Evolutionary conservation across 2,329 filamentous ascomycete genomes (phyloP).

Genomic region (Penicillium sp.): DNA sequence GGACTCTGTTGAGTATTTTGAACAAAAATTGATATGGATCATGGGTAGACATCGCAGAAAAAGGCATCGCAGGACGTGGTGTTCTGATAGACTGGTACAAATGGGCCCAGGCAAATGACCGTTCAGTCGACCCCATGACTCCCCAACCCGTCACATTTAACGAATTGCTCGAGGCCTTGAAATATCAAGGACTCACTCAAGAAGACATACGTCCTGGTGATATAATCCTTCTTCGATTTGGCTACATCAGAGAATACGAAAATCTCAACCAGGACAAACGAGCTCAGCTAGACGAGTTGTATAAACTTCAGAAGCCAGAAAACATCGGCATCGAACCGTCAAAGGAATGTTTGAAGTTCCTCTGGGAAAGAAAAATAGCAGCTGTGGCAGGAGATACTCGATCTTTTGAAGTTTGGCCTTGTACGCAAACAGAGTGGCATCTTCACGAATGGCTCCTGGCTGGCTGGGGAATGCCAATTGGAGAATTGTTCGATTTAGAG

Average conservation of each 20-base stretch:
- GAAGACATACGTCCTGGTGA: neutral
- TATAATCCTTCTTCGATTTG: slow-evolving; percentile 2
- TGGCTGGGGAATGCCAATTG: slow-evolving; percentile 9
- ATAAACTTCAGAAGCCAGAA: slow-evolving; percentile 3
- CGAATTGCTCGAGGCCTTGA: neutral
- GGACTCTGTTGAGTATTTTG: neutral
- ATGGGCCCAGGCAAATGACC: slow-evolving; percentile 3
- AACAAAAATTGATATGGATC: neutral
- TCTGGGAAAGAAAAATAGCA: slow-evolving; percentile 1
- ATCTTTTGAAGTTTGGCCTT: slow-evolving; percentile 8
- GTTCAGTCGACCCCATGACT: slow-evolving; percentile 1
- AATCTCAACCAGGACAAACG: neutral
- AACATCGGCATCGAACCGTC: slow-evolving; percentile 8
- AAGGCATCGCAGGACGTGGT: slow-evolving; percentile 1
- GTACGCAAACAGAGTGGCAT: slow-evolving; percentile 7
- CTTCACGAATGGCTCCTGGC: slow-evolving; percentile 9
- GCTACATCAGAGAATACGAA: slow-evolving; percentile 5
- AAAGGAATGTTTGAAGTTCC: neutral
- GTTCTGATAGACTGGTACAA: slow-evolving; percentile 8
- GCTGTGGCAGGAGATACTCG: slow-evolving; percentile 8
- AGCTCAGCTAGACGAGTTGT: neutral
- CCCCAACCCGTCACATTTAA: neutral
- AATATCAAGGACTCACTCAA: neutral
- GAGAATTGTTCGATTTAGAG: slow-evolving; percentile 4
- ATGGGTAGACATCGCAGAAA: neutral